Evolutionary conservation across 2,329 filamentous ascomycete genomes (phyloP), one percentile per base, ranked within the genome.

Genomic region (Trichoderma sp.): DNA sequence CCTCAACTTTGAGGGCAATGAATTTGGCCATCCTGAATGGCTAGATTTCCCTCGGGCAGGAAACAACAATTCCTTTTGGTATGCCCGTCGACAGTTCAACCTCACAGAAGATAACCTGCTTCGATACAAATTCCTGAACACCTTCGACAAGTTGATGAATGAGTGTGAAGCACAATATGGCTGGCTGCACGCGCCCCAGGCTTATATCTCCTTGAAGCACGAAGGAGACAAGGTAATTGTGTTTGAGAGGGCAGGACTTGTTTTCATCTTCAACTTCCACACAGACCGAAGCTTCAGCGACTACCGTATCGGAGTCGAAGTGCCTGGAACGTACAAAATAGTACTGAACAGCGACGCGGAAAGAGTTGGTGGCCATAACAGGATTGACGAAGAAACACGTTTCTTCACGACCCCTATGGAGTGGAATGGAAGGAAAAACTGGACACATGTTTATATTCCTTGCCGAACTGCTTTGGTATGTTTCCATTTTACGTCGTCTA

Each of bases 11-110:
- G 95, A 98, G 86, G 97, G 97, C 77, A 99, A 99, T 84, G 97
- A 99, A 85, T 99, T 99, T 81, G 97, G 97, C 0, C 97, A 99
- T 83, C 97, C 97, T 0, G 97, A 99, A 85, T 99, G 97, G 97
- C 93, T 99, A 53, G 97, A 99, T 84, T 99, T 99, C 85, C 97
- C 97, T 4, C 94, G 97, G 69, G 95, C 93, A 81, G 97, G 97
- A 76, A 98, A 98, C 85, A 87, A 92, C 81, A 97, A 98, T 85
- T 97, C 94, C 63, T 98, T 95, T 88, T 96, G 94, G 92, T 98
- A 98, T 82, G 95, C 95, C 3, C 91, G 97, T 27, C 93, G 97
- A 76, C 96, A 98, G 83, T 92, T 98, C 79, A 98, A 99, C 84
- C 90, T 99, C 18, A 92, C 95, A 0, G 95, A 98, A 71, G 97